A percentile compares a stretch with the other conserved stretches of the same genome.
Conservation (phyloP, 441 rosid species). For the Jatropha multifida region DNA sequence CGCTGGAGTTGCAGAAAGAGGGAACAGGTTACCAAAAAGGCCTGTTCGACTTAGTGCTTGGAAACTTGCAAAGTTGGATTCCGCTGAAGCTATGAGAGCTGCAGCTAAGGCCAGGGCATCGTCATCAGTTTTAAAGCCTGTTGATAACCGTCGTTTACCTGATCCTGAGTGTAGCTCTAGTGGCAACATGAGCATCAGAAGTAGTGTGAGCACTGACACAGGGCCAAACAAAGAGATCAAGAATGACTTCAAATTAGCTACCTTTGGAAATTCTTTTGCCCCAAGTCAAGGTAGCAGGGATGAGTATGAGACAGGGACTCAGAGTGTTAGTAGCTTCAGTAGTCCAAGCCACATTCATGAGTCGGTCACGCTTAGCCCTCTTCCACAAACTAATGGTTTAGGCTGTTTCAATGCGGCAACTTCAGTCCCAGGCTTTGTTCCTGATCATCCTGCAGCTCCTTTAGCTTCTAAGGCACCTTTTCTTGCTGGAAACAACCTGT, state of each 20-base stretch:
- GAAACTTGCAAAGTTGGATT: constrained; percentile 89
- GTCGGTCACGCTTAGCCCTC: constrained; percentile 77
- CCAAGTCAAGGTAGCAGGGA: constrained; percentile 86
- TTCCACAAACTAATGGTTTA: constrained; percentile 57
- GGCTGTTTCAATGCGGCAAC: constrained; percentile 41
- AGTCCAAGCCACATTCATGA: constrained; percentile 82
- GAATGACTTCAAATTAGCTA: constrained; percentile 50
- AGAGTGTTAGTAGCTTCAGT: constrained; percentile 84
- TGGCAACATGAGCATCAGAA: constrained; percentile 69
- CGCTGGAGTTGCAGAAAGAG: constrained; percentile 47
- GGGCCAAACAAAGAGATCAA: constrained; percentile 58
- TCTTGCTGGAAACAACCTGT: constrained; percentile 30
- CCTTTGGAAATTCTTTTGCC: constrained; percentile 57
- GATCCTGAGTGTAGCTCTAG: constrained; percentile 60
- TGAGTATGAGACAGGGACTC: constrained; percentile 84
- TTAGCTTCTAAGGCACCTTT: constrained; percentile 35
- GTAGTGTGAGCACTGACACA: constrained; percentile 66
- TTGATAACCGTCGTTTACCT: constrained; percentile 43
- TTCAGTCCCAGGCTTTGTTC: constrained; percentile 43
- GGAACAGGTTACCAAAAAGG: constrained; percentile 58
- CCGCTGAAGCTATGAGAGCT: constrained; percentile 73
- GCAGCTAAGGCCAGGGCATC: constrained; percentile 92
- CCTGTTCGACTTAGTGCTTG: constrained; percentile 84
- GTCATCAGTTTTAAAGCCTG: constrained; percentile 78
- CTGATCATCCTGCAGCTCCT: constrained; percentile 46